phyloP scores from a whole-genome alignment of 2,329 filamentous ascomycete genomes.

The Phialophora chinensis region DNA sequence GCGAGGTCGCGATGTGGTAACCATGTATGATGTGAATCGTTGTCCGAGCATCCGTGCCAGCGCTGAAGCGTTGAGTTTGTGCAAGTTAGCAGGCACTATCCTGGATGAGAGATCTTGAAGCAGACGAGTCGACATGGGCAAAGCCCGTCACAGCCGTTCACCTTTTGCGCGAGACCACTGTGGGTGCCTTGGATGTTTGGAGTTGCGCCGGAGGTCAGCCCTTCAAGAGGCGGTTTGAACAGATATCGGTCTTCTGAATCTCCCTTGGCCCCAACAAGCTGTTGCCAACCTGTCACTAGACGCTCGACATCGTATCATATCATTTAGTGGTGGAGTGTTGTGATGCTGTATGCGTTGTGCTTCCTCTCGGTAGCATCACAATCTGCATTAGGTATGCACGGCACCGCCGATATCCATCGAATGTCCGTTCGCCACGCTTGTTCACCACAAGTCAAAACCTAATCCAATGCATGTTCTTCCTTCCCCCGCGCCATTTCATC shows the following conservation, averaged over 20 bases:
- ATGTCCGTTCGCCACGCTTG: background rate
- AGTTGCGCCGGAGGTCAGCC: no score
- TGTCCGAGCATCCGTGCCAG: background rate
- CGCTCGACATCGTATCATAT: background rate
- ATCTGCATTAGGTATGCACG: background rate
- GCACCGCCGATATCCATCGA: background rate
- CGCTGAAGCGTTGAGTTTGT: background rate
- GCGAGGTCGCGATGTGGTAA: background rate
- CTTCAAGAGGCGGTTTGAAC: no score
- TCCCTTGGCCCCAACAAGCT: no score
- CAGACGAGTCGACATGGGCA: no score
- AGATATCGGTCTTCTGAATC: no score
- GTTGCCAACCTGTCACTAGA: no score
- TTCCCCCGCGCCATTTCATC: slow-evolving; percentile 2
- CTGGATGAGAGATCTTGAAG: no score
- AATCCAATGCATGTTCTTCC: background rate
- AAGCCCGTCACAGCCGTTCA: no score
- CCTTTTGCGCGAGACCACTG: no score
- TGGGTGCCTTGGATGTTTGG: no score
- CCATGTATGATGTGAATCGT: background rate
- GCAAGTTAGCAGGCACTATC: background rate
- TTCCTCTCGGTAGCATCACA: background rate
- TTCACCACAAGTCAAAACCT: background rate
- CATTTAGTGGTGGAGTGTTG: background rate
- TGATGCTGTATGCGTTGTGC: no score